Evolutionary conservation across 257 asterid species (phyloP).

Genomic region (Orobanche coerulescens): DNA sequence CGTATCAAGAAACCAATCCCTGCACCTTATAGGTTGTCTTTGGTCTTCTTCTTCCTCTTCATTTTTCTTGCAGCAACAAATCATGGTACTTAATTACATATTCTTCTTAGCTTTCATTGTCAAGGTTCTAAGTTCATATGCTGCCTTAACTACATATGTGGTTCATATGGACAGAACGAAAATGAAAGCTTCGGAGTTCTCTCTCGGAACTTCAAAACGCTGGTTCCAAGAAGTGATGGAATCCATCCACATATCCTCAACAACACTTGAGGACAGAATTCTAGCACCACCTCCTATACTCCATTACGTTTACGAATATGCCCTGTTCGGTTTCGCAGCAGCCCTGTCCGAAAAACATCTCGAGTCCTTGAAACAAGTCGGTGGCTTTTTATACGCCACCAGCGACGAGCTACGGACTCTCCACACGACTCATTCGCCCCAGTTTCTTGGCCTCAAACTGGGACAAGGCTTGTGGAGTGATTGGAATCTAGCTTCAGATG

Average conservation of each 20-base stretch:
- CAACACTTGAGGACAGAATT: no score
- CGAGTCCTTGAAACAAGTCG: conserved; percentile 29
- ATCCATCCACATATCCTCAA: conserved; percentile 2
- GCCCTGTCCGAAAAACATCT: conserved; percentile 46
- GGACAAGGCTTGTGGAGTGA: conserved; percentile 48
- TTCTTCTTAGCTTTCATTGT: neutral
- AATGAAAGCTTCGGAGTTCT: neutral
- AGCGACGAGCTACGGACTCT: conserved; percentile 34
- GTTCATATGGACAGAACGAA: neutral
- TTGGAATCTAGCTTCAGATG: conserved; percentile 45
- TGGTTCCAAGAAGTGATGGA: neutral
- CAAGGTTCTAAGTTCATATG: neutral
- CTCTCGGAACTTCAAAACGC: neutral
- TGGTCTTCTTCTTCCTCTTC: no score
- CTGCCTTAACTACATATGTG: neutral
- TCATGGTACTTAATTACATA: neutral
- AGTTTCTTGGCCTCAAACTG: conserved; percentile 57
- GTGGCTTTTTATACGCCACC: conserved; percentile 42
- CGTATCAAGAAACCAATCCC: no score
- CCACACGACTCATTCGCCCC: conserved; percentile 58
- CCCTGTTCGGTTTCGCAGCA: conserved; percentile 60
- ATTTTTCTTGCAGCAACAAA: no score
- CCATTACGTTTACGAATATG: conserved; percentile 48
- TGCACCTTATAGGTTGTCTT: no score
- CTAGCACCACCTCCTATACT: no score